These are phyloP conservation scores for Ottelia alismoides DNA, from an alignment of 106 monocot genomes.

Conservation along the genomic window DNA sequence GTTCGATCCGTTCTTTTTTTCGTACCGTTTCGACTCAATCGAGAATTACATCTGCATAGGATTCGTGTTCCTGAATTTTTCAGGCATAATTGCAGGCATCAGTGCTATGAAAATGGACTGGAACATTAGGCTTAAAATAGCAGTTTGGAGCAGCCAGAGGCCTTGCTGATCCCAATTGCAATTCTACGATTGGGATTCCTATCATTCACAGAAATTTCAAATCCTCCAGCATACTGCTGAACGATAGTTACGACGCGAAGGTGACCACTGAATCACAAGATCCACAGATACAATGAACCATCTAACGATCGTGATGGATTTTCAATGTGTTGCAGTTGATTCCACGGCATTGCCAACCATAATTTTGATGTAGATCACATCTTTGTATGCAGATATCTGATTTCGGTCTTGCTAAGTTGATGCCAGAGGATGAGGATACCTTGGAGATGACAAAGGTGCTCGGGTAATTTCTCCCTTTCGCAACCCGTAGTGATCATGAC, in stretches of 20 bases:
- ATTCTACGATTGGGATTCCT: constrained; percentile 49
- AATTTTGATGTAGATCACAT: too few species aligned
- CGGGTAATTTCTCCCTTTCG: constrained; percentile 41
- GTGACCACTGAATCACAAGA: constrained; percentile 32
- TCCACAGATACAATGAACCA: too few species aligned
- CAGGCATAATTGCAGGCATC: constrained; percentile 39
- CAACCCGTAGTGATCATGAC: too few species aligned
- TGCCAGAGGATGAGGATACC: constrained; percentile 56
- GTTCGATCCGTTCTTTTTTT: constrained; percentile 14
- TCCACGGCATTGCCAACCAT: too few species aligned
- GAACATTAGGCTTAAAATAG: constrained; percentile 55
- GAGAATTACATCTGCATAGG: too few species aligned
- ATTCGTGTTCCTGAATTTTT: too few species aligned
- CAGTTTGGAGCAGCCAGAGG: constrained; percentile 78
- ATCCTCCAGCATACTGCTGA: constrained; percentile 79
- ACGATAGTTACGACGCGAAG: constrained; percentile 59
- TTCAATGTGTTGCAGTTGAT: too few species aligned
- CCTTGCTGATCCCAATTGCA: constrained; percentile 71
- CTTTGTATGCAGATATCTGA: constrained; percentile 82
- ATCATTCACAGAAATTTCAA: constrained; percentile 85
- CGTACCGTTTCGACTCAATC: not conserved
- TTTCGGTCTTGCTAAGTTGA: constrained; percentile 88
- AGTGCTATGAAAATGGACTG: constrained; percentile 63
- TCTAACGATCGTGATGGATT: too few species aligned
- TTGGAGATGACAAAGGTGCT: constrained; percentile 46